Evolutionary conservation across 2,329 filamentous ascomycete species (phyloP), one percentile per base, ranked within the genome.

Genomic region (Chrysoporthe cubensis): DNA sequence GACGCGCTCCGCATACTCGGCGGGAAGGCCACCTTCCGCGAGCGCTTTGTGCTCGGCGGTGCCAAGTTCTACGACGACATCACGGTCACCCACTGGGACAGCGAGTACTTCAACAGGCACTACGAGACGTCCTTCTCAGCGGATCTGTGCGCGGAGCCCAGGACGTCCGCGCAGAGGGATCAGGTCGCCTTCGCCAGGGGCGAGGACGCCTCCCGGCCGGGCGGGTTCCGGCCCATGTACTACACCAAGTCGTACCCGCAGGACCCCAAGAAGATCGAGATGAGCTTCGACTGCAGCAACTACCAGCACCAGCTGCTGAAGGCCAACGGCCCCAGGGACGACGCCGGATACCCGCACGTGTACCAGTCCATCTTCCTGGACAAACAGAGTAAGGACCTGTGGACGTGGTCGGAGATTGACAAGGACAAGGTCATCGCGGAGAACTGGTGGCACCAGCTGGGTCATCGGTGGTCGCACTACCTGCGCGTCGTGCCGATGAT

Each of bases 211-310:
- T 75, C 84, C 83, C 46, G 85, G 87, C 75, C 87, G 81, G 83
- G 75, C 40, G 84, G 83, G 26, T 90, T 87, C 80, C 81, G 83
- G 62, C 87, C 88, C 63, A 90, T 90, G 88, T 90, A 90, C 78
- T 85, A 85, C 73, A 90, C 87, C 71, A 86, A 88, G 66, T 84
- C 83, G 64, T 90, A 90, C 74, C 77, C 80, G 0, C 69, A 83
- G 16, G 84, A 89, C 71, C 81, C 82, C 1, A 84, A 80, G 2
- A 86, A 88, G 73, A 84, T 90, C 8, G 88, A 90, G 75, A 90
- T 90, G 88, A 90, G 86, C 66, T 93, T 92, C 77, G 90, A 93
- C 76, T 91, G 89, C 78, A 90, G 88, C 48, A 91, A 92, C 75
- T 92, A 93, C 77, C 90, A 93, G 75, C 84, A 88, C 57, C 90